Evolutionary conservation across 2,329 filamentous ascomycete genomes (phyloP).

Genomic region (Neofusicoccum cordaticola): DNA sequence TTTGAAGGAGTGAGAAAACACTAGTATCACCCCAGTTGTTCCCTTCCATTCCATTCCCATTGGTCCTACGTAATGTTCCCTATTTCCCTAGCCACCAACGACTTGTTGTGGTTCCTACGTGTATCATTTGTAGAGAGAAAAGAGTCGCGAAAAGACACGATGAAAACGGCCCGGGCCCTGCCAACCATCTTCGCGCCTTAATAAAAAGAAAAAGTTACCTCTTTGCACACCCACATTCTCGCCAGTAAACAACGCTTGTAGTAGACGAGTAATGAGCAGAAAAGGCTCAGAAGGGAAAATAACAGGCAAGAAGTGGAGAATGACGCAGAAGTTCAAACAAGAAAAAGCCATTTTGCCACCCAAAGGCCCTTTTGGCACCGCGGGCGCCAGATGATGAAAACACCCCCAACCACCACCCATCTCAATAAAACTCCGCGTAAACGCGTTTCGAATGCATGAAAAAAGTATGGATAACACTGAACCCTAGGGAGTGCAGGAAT

Average conservation of each 20-base stretch:
- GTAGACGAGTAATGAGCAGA: too few species aligned
- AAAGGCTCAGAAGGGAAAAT: background rate
- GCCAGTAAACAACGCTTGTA: background rate
- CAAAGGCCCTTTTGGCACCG: background rate
- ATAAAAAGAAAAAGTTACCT: background rate
- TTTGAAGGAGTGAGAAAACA: too few species aligned
- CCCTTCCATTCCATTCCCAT: too few species aligned
- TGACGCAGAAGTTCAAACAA: too few species aligned
- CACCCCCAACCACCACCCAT: background rate
- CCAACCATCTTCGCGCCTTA: background rate
- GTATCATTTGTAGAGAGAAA: background rate
- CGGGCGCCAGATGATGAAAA: background rate
- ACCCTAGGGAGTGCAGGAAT: background rate
- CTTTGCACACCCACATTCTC: background rate
- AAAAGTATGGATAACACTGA: background rate
- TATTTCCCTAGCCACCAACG: too few species aligned
- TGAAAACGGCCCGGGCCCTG: background rate
- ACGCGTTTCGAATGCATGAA: background rate
- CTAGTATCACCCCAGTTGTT: too few species aligned
- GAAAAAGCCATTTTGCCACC: background rate
- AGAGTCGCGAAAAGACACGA: background rate
- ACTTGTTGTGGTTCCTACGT: background rate
- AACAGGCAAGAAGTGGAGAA: background rate
- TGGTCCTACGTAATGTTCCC: background rate
- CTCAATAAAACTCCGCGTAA: background rate